Base-by-base conservation (phyloP, 1,284 basidiomycete species). In the Ustilago crameri region DNA sequence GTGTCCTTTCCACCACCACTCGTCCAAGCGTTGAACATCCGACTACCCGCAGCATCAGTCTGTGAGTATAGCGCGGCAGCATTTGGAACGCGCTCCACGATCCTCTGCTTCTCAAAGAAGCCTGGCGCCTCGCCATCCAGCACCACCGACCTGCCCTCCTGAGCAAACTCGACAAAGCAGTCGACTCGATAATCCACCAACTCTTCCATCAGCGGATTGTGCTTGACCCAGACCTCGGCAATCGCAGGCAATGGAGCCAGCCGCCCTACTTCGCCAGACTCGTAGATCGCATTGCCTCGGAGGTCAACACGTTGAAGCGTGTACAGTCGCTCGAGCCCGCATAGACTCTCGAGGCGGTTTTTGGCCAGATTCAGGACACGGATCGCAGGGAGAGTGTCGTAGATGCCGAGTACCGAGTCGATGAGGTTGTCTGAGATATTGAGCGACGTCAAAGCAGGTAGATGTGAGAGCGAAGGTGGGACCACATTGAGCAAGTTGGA, bases 371-470 rank as follows among this genome's bases (percentile, higher is more conserved):
- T 81, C 42, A 81, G 74, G n/a, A 65, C 65, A 24, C 58, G 59
- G 24, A 82, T 71, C 4, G 51, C 51, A 5, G 66, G 57, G 0
- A 82, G 35, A 0, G 75, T 42, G 18, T 62, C 52, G 60, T 76
- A 80, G 65, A 81, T 93, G 26, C 91, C 92, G 3, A 95, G 87
- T 17, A 97, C 91, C 7, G 94, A 95, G 78, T 95, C 93, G 74
- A 98, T 94, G 88, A 98, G 91, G 85, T 98, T 98, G 84, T 94
- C 91, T 17, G 91, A 88, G 18, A 98, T 88, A 84, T 96, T 95
- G 77, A 98, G 90, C 30, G 91, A 92, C 43, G 88, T 85, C 46
- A 98, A 91, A 64, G 89, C 90, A 76, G 90, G 89, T 9, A 97
- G 87, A 0, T 86, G 81, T 5, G 89, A 88, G 18, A 98, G 87